Evolutionary conservation across 805 yeast genomes (phyloP).

Genomic region (Cyberlindnera galapagoensis): DNA sequence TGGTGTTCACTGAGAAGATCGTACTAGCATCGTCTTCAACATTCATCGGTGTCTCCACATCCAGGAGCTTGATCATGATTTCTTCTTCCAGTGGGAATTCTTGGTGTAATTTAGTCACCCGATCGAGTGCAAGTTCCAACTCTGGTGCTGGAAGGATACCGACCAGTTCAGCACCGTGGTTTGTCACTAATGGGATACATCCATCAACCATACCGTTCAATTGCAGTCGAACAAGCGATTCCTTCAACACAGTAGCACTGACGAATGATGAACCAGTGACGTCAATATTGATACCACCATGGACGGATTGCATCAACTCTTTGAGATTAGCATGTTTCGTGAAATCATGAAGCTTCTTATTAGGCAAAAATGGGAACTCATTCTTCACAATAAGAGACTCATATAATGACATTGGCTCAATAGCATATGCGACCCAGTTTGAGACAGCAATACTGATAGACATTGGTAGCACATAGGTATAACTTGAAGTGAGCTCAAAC

Average conservation of each 20-base stretch:
- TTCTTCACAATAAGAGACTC: conserved; percentile 40
- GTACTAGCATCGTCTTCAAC: no score
- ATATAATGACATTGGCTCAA: conserved; percentile 46
- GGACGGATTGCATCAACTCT: conserved; percentile 30
- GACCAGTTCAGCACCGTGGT: conserved; percentile 23
- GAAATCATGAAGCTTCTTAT: conserved; percentile 30
- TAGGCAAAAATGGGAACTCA: conserved; percentile 49
- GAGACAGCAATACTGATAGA: conserved; percentile 51
- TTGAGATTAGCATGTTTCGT: conserved; percentile 27
- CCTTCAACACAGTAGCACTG: conserved; percentile 25
- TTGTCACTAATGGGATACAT: conserved; percentile 40
- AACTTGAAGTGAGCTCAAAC: conserved; percentile 50
- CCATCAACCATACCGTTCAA: conserved; percentile 42
- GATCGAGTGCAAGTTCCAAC: conserved; percentile 44
- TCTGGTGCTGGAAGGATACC: conserved; percentile 47
- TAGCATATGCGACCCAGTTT: conserved; percentile 46
- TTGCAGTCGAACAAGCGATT: conserved; percentile 33
- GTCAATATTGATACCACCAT: conserved; percentile 6
- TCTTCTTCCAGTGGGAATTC: no score
- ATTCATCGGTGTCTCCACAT: no score
- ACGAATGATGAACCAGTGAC: conserved; percentile 8
- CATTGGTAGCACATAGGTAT: conserved; percentile 51
- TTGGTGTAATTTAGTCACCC: no score
- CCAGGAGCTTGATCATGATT: no score
- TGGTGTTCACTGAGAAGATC: no score